phyloP scores from a whole-genome alignment of 352 stramenopile species.

The Phytophthora pseudosyringae region DNA sequence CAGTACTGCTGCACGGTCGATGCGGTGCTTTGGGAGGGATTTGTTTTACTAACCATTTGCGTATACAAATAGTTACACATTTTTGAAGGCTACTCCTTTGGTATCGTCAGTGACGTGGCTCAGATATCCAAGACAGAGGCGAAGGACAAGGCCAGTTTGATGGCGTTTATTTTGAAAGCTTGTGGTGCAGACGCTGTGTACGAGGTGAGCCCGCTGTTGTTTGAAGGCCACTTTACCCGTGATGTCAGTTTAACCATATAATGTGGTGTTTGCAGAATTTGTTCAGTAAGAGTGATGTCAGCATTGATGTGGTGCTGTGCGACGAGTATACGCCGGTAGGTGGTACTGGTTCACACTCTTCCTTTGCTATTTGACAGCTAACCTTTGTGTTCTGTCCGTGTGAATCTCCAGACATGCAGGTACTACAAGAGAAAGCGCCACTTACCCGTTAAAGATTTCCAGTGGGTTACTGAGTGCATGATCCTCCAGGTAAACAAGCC shows the following conservation, averaged over 20 bases:
- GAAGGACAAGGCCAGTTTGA: slow-evolving; percentile 54
- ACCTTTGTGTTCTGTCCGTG: background rate
- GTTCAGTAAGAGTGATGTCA: slow-evolving; percentile 32
- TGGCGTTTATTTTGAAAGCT: slow-evolving; percentile 63
- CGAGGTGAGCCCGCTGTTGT: slow-evolving; percentile 40
- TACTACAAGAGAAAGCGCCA: slow-evolving; percentile 51
- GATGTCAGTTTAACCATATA: background rate
- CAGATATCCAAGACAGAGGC: slow-evolving; percentile 36
- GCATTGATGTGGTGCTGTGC: slow-evolving; percentile 71
- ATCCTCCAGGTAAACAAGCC: slow-evolving; percentile 67
- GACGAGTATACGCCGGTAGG: slow-evolving; percentile 76
- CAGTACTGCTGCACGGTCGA: background rate
- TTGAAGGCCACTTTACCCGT: background rate
- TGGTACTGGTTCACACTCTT: background rate
- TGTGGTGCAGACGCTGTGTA: slow-evolving; percentile 69
- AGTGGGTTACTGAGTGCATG: slow-evolving; percentile 85
- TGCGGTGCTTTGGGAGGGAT: background rate
- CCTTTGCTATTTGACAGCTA: background rate
- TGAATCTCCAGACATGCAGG: slow-evolving; percentile 51
- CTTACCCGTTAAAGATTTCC: slow-evolving; percentile 64
- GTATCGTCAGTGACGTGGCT: slow-evolving; percentile 62
- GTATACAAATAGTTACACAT: slow-evolving; percentile 55
- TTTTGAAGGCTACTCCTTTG: slow-evolving; percentile 66
- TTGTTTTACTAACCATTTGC: slow-evolving; percentile 12
- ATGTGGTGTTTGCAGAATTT: slow-evolving; percentile 47